phyloP scores from a whole-genome alignment of 2,329 filamentous ascomycete genomes.

The Colletotrichum sp. region DNA sequence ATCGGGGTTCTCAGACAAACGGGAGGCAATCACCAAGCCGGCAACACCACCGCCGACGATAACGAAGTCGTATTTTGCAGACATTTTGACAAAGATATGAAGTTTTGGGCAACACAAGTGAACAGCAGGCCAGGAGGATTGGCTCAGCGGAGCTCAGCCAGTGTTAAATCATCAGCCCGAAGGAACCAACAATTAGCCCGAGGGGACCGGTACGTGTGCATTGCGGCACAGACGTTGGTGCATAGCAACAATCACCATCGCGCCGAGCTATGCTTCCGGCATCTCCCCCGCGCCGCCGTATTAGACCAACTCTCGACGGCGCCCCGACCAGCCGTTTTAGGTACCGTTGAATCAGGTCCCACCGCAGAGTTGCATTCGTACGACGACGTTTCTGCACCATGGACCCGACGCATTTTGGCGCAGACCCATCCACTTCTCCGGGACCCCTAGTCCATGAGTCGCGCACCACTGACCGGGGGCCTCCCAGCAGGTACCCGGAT shows the following conservation, averaged over 20 bases:
- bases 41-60: constrained; percentile 22
- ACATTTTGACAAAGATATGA: constrained; percentile 11
- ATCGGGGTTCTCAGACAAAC: constrained; percentile 22
- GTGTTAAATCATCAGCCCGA: constrained; percentile 15
- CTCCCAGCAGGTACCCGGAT: neutral
- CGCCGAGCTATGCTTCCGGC: neutral
- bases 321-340: neutral
- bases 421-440: neutral
- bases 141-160: neutral
- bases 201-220: neutral
- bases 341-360: constrained; percentile 10
- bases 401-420: neutral
- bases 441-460: neutral
- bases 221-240: neutral
- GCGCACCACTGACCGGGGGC: neutral
- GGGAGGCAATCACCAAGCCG: constrained; percentile 18
- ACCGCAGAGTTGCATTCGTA: constrained; percentile 9
- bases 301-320: neutral
- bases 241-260: neutral
- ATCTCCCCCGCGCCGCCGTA: constrained; percentile 8
- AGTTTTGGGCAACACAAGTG: neutral
- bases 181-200: neutral
- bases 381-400: constrained; percentile 8
- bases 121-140: neutral
- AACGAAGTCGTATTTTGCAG: constrained; percentile 24